Percentiles rank a stretch among this genome's conserved stretches.
Evolutionary conservation across 345 rosid genomes (phyloP).

Genomic region (Rhizophora mangle): DNA sequence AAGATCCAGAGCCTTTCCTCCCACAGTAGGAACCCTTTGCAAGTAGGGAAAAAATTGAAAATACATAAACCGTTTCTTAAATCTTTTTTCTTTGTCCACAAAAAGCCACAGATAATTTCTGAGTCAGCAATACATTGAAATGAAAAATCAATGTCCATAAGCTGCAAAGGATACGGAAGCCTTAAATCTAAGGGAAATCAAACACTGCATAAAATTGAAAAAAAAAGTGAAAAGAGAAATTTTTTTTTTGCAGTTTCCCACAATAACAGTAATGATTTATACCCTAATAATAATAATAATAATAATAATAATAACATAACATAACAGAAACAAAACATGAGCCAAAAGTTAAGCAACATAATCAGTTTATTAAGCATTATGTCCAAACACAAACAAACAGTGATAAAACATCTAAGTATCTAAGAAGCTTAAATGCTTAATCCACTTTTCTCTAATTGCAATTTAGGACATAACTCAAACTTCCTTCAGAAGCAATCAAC

Average conservation of each 20-base stretch:
- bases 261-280: not conserved
- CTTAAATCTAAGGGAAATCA: not conserved
- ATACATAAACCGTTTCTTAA: not conserved
- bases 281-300: not conserved
- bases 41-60: conserved; percentile 3
- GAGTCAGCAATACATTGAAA: not conserved
- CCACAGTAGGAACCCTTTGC: conserved; percentile 78
- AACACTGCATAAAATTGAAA: not conserved
- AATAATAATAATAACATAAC: not conserved
- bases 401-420: not conserved
- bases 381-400: not conserved
- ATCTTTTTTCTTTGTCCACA: not conserved
- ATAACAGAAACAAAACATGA: not conserved
- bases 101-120: not conserved
- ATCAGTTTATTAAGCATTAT: not conserved
- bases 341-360: not conserved
- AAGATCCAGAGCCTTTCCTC: conserved; percentile 71
- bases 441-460: not conserved
- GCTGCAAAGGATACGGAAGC: not conserved
- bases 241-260: not conserved
- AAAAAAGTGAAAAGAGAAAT: not conserved
- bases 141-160: not conserved
- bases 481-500: not conserved
- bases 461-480: not conserved
- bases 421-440: not conserved